A percentile compares a stretch with the other conserved stretches of the same genome.
Conservation (phyloP, 352 stramenopile genomes). For the Pythium plurisporium region DNA sequence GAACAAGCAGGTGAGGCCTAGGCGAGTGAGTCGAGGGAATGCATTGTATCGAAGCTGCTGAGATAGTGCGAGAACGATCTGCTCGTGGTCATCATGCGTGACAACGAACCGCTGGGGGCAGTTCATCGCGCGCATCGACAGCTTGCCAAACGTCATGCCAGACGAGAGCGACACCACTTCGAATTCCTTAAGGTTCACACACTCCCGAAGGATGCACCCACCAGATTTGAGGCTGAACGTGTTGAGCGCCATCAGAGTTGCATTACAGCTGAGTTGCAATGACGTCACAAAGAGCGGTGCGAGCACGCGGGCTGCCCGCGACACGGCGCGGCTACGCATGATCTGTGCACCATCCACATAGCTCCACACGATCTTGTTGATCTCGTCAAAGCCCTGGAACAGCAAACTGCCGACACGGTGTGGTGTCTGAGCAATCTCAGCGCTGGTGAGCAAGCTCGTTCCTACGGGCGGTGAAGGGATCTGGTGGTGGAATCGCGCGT, state of each 20-base stretch:
- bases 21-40: constrained; percentile 48
- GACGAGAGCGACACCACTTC: constrained; percentile 79
- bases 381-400: constrained; percentile 59
- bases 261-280: constrained; percentile 79
- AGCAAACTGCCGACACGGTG: constrained; percentile 47
- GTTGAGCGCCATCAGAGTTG: constrained; percentile 51
- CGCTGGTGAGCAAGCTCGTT: not conserved
- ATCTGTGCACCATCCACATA: constrained; percentile 76
- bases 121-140: constrained; percentile 81
- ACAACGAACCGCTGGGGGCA: constrained; percentile 84
- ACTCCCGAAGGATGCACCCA: constrained; percentile 52
- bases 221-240: constrained; percentile 20
- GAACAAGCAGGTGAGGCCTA: constrained; percentile 78
- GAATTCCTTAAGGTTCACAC: constrained; percentile 57
- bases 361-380: constrained; percentile 71
- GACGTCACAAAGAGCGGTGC: constrained; percentile 63
- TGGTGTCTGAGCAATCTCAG: no score
- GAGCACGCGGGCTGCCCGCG: constrained; percentile 34
- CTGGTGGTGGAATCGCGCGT: not conserved
- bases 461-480: not conserved
- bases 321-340: constrained; percentile 63
- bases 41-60: constrained; percentile 56
- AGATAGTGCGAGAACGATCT: constrained; percentile 74
- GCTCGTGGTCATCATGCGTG: constrained; percentile 83
- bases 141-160: constrained; percentile 76